phyloP scores from a whole-genome alignment of 2,329 filamentous ascomycete species.

The Pyrenophora teres region DNA sequence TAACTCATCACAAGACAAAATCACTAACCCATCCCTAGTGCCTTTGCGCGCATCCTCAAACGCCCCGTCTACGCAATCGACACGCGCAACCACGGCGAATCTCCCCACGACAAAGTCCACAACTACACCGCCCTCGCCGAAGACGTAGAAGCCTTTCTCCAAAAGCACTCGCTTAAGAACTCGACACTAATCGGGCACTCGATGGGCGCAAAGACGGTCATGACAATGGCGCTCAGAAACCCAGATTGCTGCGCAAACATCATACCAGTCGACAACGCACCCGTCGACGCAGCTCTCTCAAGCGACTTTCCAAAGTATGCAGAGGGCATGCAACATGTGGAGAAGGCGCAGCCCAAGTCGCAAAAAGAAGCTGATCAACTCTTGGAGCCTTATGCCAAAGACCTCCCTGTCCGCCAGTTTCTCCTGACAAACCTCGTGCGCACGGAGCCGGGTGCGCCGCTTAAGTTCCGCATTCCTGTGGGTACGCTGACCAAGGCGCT shows the following conservation, averaged over 20 bases:
- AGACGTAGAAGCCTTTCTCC: slow-evolving; percentile 80
- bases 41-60: slow-evolving; percentile 77
- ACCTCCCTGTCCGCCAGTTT: slow-evolving; percentile 83
- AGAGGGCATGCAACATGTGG: slow-evolving; percentile 81
- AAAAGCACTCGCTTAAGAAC: slow-evolving; percentile 69
- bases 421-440: slow-evolving; percentile 82
- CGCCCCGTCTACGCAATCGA: slow-evolving; percentile 85
- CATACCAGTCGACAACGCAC: slow-evolving; percentile 89
- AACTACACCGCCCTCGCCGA: slow-evolving; percentile 82
- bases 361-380: slow-evolving; percentile 82
- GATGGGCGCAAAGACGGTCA: slow-evolving; percentile 95
- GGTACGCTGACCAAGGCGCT: slow-evolving; percentile 69
- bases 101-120: slow-evolving; percentile 75
- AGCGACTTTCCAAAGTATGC: slow-evolving; percentile 80
- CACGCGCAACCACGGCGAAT: slow-evolving; percentile 90
- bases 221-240: slow-evolving; percentile 77
- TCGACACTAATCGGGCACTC: slow-evolving; percentile 88
- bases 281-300: slow-evolving; percentile 76
- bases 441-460: slow-evolving; percentile 55
- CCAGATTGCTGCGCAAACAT: slow-evolving; percentile 71
- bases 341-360: slow-evolving; percentile 67
- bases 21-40: slow-evolving; percentile 55
- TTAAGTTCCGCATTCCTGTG: slow-evolving; percentile 81
- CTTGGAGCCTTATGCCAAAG: slow-evolving; percentile 72
- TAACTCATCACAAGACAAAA: neutral